phyloP scores from a whole-genome alignment of 2,329 filamentous ascomycete species.

The Sporothrix protearum region DNA sequence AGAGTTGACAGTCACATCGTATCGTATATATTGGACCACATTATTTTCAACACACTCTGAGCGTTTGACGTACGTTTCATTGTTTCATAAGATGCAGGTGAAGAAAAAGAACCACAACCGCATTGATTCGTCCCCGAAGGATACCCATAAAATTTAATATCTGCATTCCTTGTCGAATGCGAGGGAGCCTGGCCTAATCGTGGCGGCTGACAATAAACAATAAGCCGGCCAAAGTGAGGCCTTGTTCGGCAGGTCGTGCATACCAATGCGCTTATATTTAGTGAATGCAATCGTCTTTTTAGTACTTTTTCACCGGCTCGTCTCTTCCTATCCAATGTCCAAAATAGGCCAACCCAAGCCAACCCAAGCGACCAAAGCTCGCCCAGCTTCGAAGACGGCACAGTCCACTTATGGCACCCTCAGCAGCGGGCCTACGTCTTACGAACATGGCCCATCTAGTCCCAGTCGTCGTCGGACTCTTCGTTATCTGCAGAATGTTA shows the following conservation, averaged over 20 bases:
- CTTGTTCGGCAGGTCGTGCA: background rate
- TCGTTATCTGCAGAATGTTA: conserved; percentile 25
- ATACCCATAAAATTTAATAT: background rate
- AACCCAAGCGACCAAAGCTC: no score
- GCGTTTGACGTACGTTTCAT: background rate
- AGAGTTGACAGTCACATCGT: no score
- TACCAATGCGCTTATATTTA: background rate
- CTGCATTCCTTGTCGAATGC: background rate
- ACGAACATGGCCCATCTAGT: conserved; percentile 19
- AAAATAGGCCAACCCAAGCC: background rate
- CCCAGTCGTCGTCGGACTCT: conserved; percentile 28
- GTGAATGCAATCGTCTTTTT: background rate
- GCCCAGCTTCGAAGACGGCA: no score
- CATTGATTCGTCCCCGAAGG: background rate
- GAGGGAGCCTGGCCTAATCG: background rate
- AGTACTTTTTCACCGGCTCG: no score
- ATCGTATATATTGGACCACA: background rate
- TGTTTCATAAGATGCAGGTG: background rate
- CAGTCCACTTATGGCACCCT: background rate
- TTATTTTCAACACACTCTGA: background rate
- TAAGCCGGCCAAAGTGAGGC: background rate
- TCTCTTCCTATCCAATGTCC: conserved; percentile 2
- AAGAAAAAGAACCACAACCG: background rate
- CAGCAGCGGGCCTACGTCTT: background rate
- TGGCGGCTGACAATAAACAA: background rate